Conservation (phyloP, 208 protist genomes). For the Leishmania tarentolae region DNA sequence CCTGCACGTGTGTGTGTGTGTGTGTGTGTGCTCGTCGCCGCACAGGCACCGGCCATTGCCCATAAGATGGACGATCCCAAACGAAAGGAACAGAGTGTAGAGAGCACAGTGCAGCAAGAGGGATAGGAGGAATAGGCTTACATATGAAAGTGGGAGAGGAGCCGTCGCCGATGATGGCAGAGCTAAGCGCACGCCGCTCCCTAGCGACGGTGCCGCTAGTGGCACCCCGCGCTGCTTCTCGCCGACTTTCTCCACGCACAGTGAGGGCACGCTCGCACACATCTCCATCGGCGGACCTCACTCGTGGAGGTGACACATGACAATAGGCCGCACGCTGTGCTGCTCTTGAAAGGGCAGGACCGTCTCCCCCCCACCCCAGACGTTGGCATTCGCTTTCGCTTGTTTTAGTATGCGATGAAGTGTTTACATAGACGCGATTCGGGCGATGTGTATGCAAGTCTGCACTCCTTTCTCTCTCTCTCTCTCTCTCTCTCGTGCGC, state of each 20-base stretch:
- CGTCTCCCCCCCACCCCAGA: too few relatives aligned
- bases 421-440: neutral
- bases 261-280: neutral
- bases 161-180: neutral
- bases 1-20: neutral
- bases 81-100: neutral
- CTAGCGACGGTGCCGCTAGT: neutral
- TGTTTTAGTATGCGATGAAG: neutral
- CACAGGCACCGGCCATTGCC: neutral
- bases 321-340: neutral
- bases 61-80: neutral
- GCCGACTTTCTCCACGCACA: neutral
- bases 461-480: neutral
- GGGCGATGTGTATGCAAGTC: neutral
- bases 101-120: neutral
- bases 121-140: neutral
- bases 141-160: neutral
- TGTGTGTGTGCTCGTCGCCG: neutral
- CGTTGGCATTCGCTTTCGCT: neutral
- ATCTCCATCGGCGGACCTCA: neutral
- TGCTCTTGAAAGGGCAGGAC: neutral
- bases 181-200: neutral
- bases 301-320: neutral
- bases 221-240: neutral
- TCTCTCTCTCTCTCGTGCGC: neutral